These are phyloP conservation scores for Penicillium rolfsii DNA, from an alignment of 2,329 filamentous ascomycete genomes.

Conservation along the genomic window DNA sequence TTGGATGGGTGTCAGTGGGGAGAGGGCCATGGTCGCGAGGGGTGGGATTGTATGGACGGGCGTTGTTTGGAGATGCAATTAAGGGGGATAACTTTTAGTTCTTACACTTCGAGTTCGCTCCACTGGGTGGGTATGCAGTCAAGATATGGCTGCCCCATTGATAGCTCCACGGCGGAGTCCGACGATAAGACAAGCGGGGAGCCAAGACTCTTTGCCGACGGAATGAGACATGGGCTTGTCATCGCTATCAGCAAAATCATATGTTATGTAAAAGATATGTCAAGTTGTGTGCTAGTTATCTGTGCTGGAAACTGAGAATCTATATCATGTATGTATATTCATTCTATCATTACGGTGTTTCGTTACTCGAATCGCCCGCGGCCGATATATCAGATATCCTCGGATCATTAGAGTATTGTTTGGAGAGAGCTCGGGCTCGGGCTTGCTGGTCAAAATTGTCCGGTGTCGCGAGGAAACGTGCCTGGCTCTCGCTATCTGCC, in stretches of 20 bases:
- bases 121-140: neutral
- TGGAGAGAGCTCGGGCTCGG: slow-evolving; percentile 11
- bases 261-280: neutral
- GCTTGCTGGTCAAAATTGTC: slow-evolving; percentile 8
- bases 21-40: neutral
- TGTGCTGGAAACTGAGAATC: neutral
- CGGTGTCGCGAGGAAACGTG: slow-evolving; percentile 7
- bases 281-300: neutral
- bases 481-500: slow-evolving; percentile 24
- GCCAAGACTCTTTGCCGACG: slow-evolving; percentile 9
- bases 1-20: slow-evolving; percentile 43
- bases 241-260: neutral
- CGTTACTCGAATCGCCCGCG: slow-evolving; percentile 10
- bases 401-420: slow-evolving; percentile 21
- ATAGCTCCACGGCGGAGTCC: slow-evolving; percentile 21
- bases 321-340: slow-evolving; percentile 15
- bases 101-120: too few species aligned
- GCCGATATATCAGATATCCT: slow-evolving; percentile 12
- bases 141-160: slow-evolving; percentile 5
- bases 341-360: slow-evolving; percentile 12
- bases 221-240: neutral
- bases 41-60: neutral
- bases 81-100: neutral
- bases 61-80: neutral
- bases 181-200: slow-evolving; percentile 18